Percentiles rank a stretch among this genome's conserved stretches.
Conservation (phyloP, 371 early-diverging fungal species). For the Apophysomyces trapeziformis region DNA sequence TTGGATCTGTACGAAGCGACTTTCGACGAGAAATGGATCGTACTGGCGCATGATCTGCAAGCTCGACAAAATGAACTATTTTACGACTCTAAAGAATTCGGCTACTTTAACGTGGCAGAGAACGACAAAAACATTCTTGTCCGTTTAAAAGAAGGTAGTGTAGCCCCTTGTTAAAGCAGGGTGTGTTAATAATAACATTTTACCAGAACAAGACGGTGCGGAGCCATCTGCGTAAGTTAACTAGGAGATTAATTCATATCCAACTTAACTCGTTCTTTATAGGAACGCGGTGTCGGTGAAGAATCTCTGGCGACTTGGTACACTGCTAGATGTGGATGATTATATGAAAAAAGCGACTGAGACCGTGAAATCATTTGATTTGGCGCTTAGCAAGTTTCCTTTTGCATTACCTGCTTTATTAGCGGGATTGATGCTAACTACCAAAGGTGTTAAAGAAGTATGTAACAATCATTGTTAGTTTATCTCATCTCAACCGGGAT, state of each 20-base stretch:
- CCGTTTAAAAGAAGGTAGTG: conserved; percentile 64
- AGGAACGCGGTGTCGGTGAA: conserved; percentile 51
- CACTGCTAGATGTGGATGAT: conserved; percentile 29
- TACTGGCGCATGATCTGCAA: conserved; percentile 65
- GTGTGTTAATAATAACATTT: not conserved
- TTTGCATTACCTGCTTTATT: conserved; percentile 49
- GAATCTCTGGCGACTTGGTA: conserved; percentile 47
- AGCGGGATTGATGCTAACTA: conserved; percentile 39
- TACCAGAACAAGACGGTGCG: conserved; percentile 67
- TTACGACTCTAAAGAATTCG: conserved; percentile 58
- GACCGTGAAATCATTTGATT: conserved; percentile 35
- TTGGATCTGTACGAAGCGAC: conserved; percentile 66
- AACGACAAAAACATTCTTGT: conserved; percentile 54
- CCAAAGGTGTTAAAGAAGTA: conserved; percentile 52
- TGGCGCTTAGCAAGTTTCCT: conserved; percentile 35
- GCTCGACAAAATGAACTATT: conserved; percentile 58
- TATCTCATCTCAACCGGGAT: not conserved
- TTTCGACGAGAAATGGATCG: conserved; percentile 56
- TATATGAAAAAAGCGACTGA: conserved; percentile 34
- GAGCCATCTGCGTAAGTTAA: conserved; percentile 62
- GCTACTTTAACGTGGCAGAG: conserved; percentile 56
- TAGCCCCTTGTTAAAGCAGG: not conserved
- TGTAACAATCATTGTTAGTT: not conserved
- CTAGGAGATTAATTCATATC: no score
- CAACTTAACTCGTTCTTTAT: not conserved